Evolutionary conservation across 345 rosid species (phyloP), one percentile per base, ranked within the genome.

Genomic region (Corchorus olitorius): DNA sequence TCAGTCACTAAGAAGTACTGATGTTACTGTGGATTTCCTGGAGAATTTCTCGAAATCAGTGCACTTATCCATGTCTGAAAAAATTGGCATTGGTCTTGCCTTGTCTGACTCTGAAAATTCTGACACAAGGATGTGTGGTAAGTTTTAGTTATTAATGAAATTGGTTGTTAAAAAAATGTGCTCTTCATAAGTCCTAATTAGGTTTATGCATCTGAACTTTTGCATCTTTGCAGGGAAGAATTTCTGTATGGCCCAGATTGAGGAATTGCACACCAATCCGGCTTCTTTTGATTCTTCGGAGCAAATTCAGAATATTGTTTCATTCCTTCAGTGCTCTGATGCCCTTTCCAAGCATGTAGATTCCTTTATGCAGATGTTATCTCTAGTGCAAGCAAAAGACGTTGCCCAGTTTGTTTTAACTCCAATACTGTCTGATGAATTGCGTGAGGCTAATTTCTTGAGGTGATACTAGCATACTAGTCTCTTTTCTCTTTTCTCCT

Each of bases 321-420:
- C 87, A 90, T 93, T 96, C 85, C 97, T 96, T 74, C 93, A 85
- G 80, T 83, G 48, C 37, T 92, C 94, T 15, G 93, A 87, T 7
- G 93, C 84, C 63, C 90, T 92, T n/a, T 83, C 97, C 81, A 80
- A 83, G 79, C 97, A 93, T 75, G 76, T 90, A 54, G 97, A 89
- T 79, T 86, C 85, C 70, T 88, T 93, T 79, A 63, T 88, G 88
- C 91, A 88, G 84, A 83, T 92, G 73, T 70, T 92, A 78, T 87
- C 98, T 65, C 78, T 88, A 77, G 79, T 84, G 76, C 91, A 87
- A 77, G 83, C 86, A 1, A 83, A 82, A 76, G 92, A 91, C 75
- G 82, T 72, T 3, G 61, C 82, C 64, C 87, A 89, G 6, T 86
- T 85, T 76, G 80, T 88, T 70, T 87, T 93, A 33, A 73, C 86